Evolutionary conservation across 2,329 filamentous ascomycete species (phyloP), one percentile per base, ranked within the genome.

Genomic region (Penicillium frequentans): DNA sequence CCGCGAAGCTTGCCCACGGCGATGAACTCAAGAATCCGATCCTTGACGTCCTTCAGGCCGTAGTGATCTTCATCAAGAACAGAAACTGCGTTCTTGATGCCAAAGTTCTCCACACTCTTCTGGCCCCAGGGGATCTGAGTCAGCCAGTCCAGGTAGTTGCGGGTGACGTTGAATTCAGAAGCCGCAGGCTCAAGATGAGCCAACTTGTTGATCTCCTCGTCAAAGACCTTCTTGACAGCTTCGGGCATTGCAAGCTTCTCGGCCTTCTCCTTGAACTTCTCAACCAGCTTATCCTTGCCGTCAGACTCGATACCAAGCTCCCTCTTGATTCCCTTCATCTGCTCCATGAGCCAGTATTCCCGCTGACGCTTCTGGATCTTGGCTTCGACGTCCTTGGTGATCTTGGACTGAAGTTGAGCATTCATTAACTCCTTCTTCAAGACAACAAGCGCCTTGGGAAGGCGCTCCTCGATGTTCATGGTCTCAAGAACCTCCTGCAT

Each of bases 371-470:
- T 98, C 68, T 93, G 93, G 53, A 99, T 98, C 77, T 96, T 97
- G 70, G 86, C 91, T 74, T 98, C 95, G 19, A 99, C 96, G 70
- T 99, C 95, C 77, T 97, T 97, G 57, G 90, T 91, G 57, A 99
- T 98, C 81, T 98, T 99, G 56, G 90, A 93, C 74, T 97, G 93
- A 29, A 99, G 81, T 72, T 98, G 91, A 0, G 95, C 95, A 66
- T 98, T 99, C 90, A 98, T 96, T 53, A 97, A 85, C 78, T 99
- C 95, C 75, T 97, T 98, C 80, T 99, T 99, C 64, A 99, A 81
- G 2, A 98, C 90, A 44, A 93, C 86, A 3, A 99, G 80, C 0
- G 93, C 90, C 76, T 97, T 98, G 66, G 92, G 90, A 75, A 99
- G 85, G 61, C 96, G 86, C 67, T 96, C 90, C 74, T 98, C 93